Conservation (phyloP, 768 basidiomycete species). For the Clitopilus hobsonii region DNA sequence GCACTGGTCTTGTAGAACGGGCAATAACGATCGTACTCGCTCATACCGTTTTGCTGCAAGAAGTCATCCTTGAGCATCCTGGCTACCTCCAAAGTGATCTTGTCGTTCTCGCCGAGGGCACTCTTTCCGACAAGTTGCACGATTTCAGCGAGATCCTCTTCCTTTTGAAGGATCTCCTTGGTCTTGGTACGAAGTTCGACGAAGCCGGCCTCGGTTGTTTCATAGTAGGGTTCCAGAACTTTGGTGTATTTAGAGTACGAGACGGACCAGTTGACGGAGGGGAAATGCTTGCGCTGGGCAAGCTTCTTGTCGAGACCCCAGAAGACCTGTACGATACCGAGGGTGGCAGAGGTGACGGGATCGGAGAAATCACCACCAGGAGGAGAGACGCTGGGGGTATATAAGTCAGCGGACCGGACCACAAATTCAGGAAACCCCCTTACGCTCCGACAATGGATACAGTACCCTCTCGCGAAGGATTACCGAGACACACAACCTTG, state of each 20-base stretch:
- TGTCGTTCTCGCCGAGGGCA: constrained; percentile 94
- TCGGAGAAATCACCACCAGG: constrained; percentile 99
- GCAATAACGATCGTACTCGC: constrained; percentile 94
- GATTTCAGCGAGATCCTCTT: constrained; percentile 97
- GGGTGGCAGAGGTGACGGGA: constrained; percentile 95
- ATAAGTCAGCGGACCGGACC: constrained; percentile 4
- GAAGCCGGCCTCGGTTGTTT: constrained; percentile 89
- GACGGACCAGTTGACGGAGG: constrained; percentile 99
- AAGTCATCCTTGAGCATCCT: constrained; percentile 97
- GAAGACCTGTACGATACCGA: constrained; percentile 99
- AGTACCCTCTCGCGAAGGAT: constrained; percentile 82
- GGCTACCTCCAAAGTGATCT: constrained; percentile 97
- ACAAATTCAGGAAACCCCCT: constrained; percentile 29
- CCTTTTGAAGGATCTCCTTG: constrained; percentile 97
- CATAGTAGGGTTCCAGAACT: constrained; percentile 90
- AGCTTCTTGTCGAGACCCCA: constrained; percentile 99
- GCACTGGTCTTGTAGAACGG: constrained; percentile 98
- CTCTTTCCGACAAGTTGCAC: constrained; percentile 99
- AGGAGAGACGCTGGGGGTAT: constrained; percentile 78
- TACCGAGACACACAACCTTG: constrained; percentile 89
- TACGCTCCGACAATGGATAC: constrained; percentile 99
- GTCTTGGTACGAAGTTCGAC: constrained; percentile 87
- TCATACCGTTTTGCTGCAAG: constrained; percentile 98
- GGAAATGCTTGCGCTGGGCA: constrained; percentile 98
- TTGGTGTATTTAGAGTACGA: constrained; percentile 99